Conservation (phyloP, 352 stramenopile genomes). For the Phytophthora pini region DNA sequence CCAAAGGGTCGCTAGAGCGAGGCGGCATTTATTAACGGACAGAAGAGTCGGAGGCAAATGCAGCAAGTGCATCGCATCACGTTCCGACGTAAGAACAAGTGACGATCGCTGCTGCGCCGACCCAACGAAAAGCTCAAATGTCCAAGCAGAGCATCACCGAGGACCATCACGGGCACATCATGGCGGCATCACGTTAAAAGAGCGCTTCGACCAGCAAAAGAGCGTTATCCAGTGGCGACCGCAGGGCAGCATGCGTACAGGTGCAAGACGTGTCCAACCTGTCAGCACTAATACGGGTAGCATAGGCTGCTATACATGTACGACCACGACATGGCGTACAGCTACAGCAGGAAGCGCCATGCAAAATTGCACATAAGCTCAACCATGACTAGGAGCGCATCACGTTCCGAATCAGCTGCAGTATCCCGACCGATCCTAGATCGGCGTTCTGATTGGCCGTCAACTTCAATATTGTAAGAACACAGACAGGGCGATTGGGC, state of each 20-base stretch:
- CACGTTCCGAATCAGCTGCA: conserved; percentile 13
- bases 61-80: conserved; percentile 2
- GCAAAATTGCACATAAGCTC: neutral
- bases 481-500: neutral
- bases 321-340: neutral
- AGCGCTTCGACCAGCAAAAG: conserved; percentile 5
- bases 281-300: neutral
- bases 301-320: neutral
- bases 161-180: conserved; percentile 8
- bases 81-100: conserved; percentile 13
- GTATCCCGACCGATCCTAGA: conserved; percentile 8
- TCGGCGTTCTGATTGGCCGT: conserved; percentile 14
- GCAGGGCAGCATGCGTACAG: no score
- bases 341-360: neutral
- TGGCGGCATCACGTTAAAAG: conserved; percentile 13
- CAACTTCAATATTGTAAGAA: conserved; percentile 11
- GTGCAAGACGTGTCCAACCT: no score
- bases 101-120: conserved; percentile 12
- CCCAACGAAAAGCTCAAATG: conserved; percentile 20
- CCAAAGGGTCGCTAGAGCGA: conserved; percentile 11
- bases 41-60: conserved; percentile 6
- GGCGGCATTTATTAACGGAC: neutral
- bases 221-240: no score
- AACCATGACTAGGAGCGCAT: conserved; percentile 22
- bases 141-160: neutral